Conservation (phyloP, 345 rosid genomes). For the Eucalyptus brandiana region DNA sequence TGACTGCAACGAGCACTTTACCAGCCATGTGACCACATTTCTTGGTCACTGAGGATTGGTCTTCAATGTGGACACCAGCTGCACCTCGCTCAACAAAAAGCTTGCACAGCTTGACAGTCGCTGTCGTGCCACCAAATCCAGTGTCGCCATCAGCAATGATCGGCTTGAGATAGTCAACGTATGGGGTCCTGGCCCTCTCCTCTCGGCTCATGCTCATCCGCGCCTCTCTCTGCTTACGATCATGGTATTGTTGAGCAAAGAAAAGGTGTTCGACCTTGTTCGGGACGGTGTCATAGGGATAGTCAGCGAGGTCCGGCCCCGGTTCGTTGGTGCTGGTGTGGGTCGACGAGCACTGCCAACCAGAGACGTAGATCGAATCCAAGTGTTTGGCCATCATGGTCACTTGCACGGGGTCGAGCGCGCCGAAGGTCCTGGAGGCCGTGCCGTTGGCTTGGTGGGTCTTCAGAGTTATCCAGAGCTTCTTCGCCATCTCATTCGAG, state of each 20-base stretch:
- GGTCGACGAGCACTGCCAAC: constrained; percentile 99
- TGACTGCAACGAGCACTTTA: constrained; percentile 84
- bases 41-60: constrained; percentile 90
- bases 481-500: constrained; percentile 84
- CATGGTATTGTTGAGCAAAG: constrained; percentile 92
- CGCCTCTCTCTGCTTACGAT: constrained; percentile 85
- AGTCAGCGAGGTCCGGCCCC: constrained; percentile 97
- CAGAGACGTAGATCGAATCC: constrained; percentile 85
- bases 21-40: constrained; percentile 99
- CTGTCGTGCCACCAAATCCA: constrained; percentile 89
- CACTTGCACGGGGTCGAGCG: constrained; percentile 91
- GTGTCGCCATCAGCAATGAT: constrained; percentile 98
- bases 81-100: constrained; percentile 94
- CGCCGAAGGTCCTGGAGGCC: constrained; percentile 88
- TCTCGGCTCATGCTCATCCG: constrained; percentile 85
- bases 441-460: constrained; percentile 84
- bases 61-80: constrained; percentile 93
- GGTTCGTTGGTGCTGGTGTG: constrained; percentile 89
- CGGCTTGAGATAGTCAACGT: constrained; percentile 84
- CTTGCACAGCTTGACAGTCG: constrained; percentile 93
- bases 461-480: constrained; percentile 87
- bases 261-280: constrained; percentile 94
- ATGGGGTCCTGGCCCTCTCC: constrained; percentile 75
- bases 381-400: constrained; percentile 96
- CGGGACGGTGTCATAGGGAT: constrained; percentile 91